phyloP scores from a whole-genome alignment of 139 green algal genomes.

The Pseudopediastrum boryanum region DNA sequence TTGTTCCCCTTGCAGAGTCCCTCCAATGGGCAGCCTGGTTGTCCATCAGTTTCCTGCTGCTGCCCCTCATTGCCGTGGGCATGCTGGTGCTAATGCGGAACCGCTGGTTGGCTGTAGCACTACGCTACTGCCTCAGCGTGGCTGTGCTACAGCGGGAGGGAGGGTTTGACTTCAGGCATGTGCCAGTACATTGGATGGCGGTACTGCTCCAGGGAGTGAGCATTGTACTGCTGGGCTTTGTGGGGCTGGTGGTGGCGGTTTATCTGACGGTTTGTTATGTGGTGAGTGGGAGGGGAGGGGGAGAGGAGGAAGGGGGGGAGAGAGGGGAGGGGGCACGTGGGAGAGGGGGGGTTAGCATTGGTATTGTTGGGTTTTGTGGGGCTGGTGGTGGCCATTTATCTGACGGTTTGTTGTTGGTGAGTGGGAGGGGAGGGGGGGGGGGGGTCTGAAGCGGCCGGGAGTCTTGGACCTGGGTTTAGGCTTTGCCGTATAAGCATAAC shows the following conservation, averaged over 20 bases:
- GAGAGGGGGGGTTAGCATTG: not conserved
- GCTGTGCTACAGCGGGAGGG: constrained; percentile 11
- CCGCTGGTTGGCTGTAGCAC: constrained; percentile 28
- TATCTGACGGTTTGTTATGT: constrained; percentile 35
- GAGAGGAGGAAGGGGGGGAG: too few relatives aligned
- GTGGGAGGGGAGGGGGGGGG: constrained; percentile 11
- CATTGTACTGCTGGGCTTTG: not conserved
- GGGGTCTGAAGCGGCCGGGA: too few relatives aligned
- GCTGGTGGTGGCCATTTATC: constrained; percentile 27
- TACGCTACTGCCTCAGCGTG: constrained; percentile 31
- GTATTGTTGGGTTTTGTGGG: constrained; percentile 9
- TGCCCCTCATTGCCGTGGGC: constrained; percentile 2
- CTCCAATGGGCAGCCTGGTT: too few relatives aligned
- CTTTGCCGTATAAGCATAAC: too few relatives aligned
- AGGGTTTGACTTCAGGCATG: not conserved
- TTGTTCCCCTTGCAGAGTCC: too few relatives aligned
- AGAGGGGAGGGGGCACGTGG: too few relatives aligned
- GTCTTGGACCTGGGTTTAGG: too few relatives aligned
- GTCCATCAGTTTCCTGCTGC: too few relatives aligned
- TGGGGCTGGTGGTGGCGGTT: constrained; percentile 28
- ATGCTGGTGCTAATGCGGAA: constrained; percentile 27
- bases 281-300: constrained; percentile 18
- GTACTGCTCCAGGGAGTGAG: not conserved
- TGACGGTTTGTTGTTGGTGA: constrained; percentile 28
- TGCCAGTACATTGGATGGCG: not conserved